phyloP scores from a whole-genome alignment of 2,329 filamentous ascomycete species.

The Fusarium sp. region DNA sequence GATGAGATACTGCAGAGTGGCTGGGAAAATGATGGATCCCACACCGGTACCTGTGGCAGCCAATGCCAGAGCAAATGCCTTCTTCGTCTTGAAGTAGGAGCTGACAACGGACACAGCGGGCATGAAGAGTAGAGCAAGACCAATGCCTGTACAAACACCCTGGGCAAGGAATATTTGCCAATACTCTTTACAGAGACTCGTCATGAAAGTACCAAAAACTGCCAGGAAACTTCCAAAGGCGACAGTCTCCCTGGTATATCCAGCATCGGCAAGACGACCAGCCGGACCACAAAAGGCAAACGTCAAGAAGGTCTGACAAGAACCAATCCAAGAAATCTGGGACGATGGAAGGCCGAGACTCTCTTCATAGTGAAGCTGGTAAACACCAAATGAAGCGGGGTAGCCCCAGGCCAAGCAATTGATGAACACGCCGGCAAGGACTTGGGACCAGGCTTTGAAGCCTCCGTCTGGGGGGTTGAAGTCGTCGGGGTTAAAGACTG shows the following conservation, averaged over 20 bases:
- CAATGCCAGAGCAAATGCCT: slow-evolving; percentile 72
- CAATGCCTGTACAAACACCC: slow-evolving; percentile 66
- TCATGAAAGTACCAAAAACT: slow-evolving; percentile 65
- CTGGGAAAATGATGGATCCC: slow-evolving; percentile 70
- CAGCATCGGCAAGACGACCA: slow-evolving; percentile 66
- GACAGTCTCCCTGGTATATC: slow-evolving; percentile 61
- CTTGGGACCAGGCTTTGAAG: slow-evolving; percentile 65
- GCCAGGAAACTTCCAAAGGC: slow-evolving; percentile 59
- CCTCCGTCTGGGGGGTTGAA: slow-evolving; percentile 62
- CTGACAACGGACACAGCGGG: slow-evolving; percentile 73
- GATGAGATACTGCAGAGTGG: slow-evolving; percentile 70
- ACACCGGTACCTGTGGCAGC: slow-evolving; percentile 72
- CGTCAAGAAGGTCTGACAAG: slow-evolving; percentile 66
- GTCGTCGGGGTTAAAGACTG: slow-evolving; percentile 36
- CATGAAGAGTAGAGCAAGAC: slow-evolving; percentile 71
- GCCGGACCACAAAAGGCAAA: slow-evolving; percentile 65
- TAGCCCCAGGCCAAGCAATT: slow-evolving; percentile 68
- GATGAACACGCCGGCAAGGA: slow-evolving; percentile 63
- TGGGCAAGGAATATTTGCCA: slow-evolving; percentile 70
- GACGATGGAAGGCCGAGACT: slow-evolving; percentile 54
- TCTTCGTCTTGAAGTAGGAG: slow-evolving; percentile 72
- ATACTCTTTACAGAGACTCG: slow-evolving; percentile 62
- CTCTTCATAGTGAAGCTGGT: slow-evolving; percentile 67
- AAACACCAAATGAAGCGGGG: slow-evolving; percentile 65
- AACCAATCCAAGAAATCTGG: slow-evolving; percentile 64